Base-by-base conservation (phyloP, 2,329 filamentous ascomycete genomes). In the Stachybotrys echinatus region DNA sequence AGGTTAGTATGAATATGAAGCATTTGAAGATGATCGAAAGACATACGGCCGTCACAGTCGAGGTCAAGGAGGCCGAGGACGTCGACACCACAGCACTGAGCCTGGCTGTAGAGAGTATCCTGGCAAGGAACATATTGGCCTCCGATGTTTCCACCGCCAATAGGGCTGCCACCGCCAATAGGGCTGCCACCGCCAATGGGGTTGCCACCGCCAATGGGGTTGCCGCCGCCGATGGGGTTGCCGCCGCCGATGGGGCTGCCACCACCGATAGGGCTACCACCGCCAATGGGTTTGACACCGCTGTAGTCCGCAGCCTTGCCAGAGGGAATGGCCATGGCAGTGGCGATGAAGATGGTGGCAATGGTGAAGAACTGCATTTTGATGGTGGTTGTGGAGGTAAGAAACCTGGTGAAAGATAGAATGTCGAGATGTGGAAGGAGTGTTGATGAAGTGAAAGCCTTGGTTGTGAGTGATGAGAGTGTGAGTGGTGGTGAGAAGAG, bases 291-390 rank as follows among this genome's bases (percentile, higher is more conserved):
- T 14, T 47, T 42, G 23, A 22, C 21, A 17, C 48, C 48, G n/a
- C 45, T 37, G 4, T 27, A 34, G 23, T 17, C 12, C 27, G 20
- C 20, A 21, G 10, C 27, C 23, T 18, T 12, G 31, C 47, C 42
- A 39, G 52, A 50, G 37, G 55, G 55, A 37, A 50, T 50, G 19
- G 54, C 54, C 27, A 54, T 21, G 20, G 42, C 48, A 22, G 52
- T 46, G 38, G 48, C 52, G 20, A 49, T 42, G 48, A 58, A 34
- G 17, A 54, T 39, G 19, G 52, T 43, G 19, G 52, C 54, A 34
- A 52, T 45, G 40, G 52, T 42, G 47, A 55, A 12, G 51, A 56
- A 50, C 55, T 56, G 55, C 55, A 58, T 58, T 42, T 48, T 55
- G 50, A 49, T 44, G 23, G 27, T 23, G 40, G 20, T 37, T 21